A percentile compares a stretch with the other conserved stretches of the same genome.
These are phyloP conservation scores for Chionographis japonica DNA, from an alignment of 106 monocot species.

Conservation along the genomic window DNA sequence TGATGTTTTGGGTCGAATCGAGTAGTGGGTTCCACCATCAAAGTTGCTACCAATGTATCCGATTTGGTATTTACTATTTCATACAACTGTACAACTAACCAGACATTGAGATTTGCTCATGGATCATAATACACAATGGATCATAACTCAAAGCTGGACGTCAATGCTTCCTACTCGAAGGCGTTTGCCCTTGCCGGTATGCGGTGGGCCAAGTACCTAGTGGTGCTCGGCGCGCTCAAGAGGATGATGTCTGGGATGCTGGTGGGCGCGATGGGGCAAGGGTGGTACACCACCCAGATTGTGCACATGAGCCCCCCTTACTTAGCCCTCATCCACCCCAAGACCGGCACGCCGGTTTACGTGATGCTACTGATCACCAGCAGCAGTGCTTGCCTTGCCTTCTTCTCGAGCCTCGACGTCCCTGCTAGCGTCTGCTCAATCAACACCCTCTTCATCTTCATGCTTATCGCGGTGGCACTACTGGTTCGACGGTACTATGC, in stretches of 20 bases:
- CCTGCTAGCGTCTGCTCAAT: constrained; percentile 22
- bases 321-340: constrained; percentile 24
- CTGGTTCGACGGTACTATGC: constrained; percentile 20
- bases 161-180: constrained; percentile 33
- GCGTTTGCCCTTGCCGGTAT: constrained; percentile 34
- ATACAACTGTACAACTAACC: too few species aligned
- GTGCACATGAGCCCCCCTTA: constrained; percentile 25
- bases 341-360: constrained; percentile 18
- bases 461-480: constrained; percentile 15
- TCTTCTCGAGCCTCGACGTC: constrained; percentile 20
- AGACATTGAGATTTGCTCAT: too few species aligned
- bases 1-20: too few species aligned
- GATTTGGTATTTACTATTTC: too few species aligned
- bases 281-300: constrained; percentile 25
- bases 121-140: too few species aligned
- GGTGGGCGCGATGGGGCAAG: constrained; percentile 23
- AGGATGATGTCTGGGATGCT: constrained; percentile 43
- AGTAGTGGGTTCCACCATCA: too few species aligned
- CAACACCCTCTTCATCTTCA: constrained; percentile 29
- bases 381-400: constrained; percentile 9
- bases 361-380: constrained; percentile 10
- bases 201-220: constrained; percentile 39
- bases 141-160: constrained; percentile 25
- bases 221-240: constrained; percentile 44
- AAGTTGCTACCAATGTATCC: too few species aligned